Percentiles rank a stretch among this genome's conserved stretches.
phyloP scores from a whole-genome alignment of 768 basidiomycete genomes.

The Hemileccinum impolitum region DNA sequence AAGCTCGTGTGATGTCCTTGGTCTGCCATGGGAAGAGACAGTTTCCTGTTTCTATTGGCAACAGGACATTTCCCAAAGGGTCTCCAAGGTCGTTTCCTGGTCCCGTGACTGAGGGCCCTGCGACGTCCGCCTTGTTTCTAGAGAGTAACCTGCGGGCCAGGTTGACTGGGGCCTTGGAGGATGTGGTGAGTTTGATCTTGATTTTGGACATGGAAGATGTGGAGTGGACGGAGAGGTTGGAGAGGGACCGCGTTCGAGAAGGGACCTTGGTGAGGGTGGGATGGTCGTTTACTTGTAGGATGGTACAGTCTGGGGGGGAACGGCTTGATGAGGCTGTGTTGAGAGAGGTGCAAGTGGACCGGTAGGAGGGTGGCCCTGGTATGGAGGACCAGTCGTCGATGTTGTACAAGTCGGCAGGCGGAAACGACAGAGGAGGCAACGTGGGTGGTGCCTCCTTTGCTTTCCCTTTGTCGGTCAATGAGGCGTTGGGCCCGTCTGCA shows the following conservation, averaged over 20 bases:
- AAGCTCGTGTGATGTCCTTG: constrained; percentile 21
- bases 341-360: constrained; percentile 37
- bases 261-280: constrained; percentile 30
- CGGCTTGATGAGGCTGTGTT: constrained; percentile 28
- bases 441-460: constrained; percentile 50
- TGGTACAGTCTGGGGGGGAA: constrained; percentile 12
- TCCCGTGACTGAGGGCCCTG: constrained; percentile 9
- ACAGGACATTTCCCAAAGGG: constrained; percentile 12
- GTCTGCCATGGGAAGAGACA: constrained; percentile 45
- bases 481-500: constrained; percentile 17
- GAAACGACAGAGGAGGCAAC: constrained; percentile 64
- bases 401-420: constrained; percentile 49
- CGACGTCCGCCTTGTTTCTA: constrained; percentile 35
- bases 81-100: constrained; percentile 7
- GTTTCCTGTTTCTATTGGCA: constrained; percentile 29
- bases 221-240: constrained; percentile 48
- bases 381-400: constrained; percentile 37
- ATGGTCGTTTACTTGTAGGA: constrained; percentile 10
- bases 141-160: constrained; percentile 56
- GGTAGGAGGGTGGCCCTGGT: constrained; percentile 34
- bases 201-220: constrained; percentile 47
- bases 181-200: constrained; percentile 45
- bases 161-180: constrained; percentile 41
- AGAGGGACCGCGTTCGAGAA: constrained; percentile 53
- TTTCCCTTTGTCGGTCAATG: constrained; percentile 50